Evolutionary conservation across 2,329 filamentous ascomycete species (phyloP), one percentile per base, ranked within the genome.

Genomic region (Curvularia hawaiiensis): DNA sequence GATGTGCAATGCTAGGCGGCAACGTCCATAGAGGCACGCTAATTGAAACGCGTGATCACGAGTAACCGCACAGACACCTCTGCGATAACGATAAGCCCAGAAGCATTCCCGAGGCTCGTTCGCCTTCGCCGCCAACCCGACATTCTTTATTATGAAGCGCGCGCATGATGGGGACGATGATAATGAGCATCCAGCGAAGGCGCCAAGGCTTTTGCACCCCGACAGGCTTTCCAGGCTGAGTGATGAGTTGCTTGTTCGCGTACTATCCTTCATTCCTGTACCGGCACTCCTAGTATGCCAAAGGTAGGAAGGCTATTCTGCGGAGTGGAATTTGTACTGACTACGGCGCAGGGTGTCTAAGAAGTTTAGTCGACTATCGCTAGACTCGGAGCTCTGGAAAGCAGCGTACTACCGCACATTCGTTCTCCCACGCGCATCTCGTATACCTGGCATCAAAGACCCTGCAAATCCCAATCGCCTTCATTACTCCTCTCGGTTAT

Each of bases 371-470:
- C 82, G 82, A 39, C 83, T 98, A 18, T 84, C 91, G 8, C 83
- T 84, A 53, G 95, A 98, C 75, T 89, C 90, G 0, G 92, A 97
- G 73, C 80, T 98, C 55, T 99, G 95, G 95, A 95, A 94, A 75
- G 84, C 85, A 14, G 85, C 92, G 49, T 99, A 97, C 78, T 97
- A 96, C 77, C 83, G 87, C 26, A 88, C 90, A 61, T 98, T 96
- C 76, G 91, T 97, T 30, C 84, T 90, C 35, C 92, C 92, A 39
- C 86, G 92, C 69, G 90, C 90, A 35, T 84, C 90, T 64, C 86
- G 90, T 56, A 87, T 94, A 54, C 90, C 90, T 0, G 89, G 89
- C 22, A 84, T 89, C 33, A 83, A 79, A 67, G 79, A 80, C 38
- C 64, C 75, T 3, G 57, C 54, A 31, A 58, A 74, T 14, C 71